A percentile compares a stretch with the other conserved stretches of the same genome.
Conservation (phyloP, 2,329 filamentous ascomycete genomes). For the Lachnellula suecica region DNA sequence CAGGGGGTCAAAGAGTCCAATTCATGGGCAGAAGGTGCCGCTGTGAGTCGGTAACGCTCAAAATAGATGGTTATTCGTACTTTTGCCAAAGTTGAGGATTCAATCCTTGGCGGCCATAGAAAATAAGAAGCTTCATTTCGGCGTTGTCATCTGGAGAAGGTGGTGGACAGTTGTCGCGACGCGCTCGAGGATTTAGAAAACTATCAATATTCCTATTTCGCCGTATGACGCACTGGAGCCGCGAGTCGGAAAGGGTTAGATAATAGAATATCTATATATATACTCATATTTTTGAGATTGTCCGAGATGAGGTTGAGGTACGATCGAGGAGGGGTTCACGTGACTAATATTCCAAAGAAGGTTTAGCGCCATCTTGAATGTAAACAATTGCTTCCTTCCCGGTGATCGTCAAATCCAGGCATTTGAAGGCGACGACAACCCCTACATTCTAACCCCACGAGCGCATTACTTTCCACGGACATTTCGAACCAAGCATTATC, state of each 20-base stretch:
- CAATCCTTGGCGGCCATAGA: too few relatives aligned
- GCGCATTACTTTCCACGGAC: neutral
- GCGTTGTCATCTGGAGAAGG: too few relatives aligned
- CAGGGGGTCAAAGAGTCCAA: slow-evolving; percentile 1
- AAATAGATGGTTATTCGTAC: too few relatives aligned
- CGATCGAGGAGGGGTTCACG: neutral
- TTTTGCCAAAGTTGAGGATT: too few relatives aligned
- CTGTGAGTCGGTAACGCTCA: too few relatives aligned
- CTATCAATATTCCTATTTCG: too few relatives aligned
- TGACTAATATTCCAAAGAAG: slow-evolving; percentile 1
- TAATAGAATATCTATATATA: neutral
- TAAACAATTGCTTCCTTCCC: slow-evolving; percentile 21
- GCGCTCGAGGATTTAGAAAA: too few relatives aligned
- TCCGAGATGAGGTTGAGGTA: neutral
- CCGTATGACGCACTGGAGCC: neutral
- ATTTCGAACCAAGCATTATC: neutral
- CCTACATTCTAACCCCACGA: neutral
- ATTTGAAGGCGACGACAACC: slow-evolving; percentile 14
- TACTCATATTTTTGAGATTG: too few relatives aligned
- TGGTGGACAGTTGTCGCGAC: too few relatives aligned
- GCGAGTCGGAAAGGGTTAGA: neutral
- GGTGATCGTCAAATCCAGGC: slow-evolving; percentile 13
- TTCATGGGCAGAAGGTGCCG: slow-evolving; percentile 14
- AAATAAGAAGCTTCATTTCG: too few relatives aligned
- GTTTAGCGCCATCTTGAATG: slow-evolving; percentile 12